A percentile compares a stretch with the other conserved stretches of the same genome.
Evolutionary conservation across 768 basidiomycete genomes (phyloP).

Genomic region (Boletus reticuloceps): DNA sequence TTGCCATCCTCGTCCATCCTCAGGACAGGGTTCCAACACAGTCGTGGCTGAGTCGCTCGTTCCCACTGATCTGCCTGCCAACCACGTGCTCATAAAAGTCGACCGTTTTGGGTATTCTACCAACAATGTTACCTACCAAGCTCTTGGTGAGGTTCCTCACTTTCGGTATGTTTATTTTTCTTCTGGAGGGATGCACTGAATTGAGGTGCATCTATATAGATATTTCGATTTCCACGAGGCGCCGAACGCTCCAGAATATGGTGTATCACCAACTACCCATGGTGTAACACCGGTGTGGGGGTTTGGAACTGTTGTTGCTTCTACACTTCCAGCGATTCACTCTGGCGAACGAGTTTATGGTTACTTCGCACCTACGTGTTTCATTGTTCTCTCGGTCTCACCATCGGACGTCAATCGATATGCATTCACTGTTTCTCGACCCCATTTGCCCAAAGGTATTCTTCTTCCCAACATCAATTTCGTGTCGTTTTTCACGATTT

Average conservation of each 20-base stretch:
- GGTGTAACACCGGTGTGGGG: constrained; percentile 74
- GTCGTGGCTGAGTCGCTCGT: constrained; percentile 26
- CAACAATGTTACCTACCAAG: constrained; percentile 71
- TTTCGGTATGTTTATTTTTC: constrained; percentile 31
- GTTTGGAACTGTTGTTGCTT: constrained; percentile 55
- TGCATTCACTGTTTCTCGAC: constrained; percentile 56
- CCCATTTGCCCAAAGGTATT: constrained; percentile 59
- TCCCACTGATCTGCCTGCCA: constrained; percentile 28
- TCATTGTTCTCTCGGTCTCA: constrained; percentile 53
- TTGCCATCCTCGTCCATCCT: constrained; percentile 40
- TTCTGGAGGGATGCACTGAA: background rate
- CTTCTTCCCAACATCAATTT: background rate
- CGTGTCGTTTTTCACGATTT: background rate
- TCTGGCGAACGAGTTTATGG: constrained; percentile 65
- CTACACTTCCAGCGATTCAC: constrained; percentile 46
- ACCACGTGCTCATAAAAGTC: constrained; percentile 54
- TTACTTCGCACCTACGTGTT: constrained; percentile 54
- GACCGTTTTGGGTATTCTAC: constrained; percentile 71
- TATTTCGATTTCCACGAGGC: constrained; percentile 67
- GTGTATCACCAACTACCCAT: constrained; percentile 47
- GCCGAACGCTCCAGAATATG: constrained; percentile 34
- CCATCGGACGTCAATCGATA: constrained; percentile 48
- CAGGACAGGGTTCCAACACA: constrained; percentile 26
- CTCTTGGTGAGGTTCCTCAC: constrained; percentile 42
- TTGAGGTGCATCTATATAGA: constrained; percentile 36